These are phyloP conservation scores for Phytopythium cucurbitacearum DNA, from an alignment of 352 stramenopile genomes.

Conservation along the genomic window DNA sequence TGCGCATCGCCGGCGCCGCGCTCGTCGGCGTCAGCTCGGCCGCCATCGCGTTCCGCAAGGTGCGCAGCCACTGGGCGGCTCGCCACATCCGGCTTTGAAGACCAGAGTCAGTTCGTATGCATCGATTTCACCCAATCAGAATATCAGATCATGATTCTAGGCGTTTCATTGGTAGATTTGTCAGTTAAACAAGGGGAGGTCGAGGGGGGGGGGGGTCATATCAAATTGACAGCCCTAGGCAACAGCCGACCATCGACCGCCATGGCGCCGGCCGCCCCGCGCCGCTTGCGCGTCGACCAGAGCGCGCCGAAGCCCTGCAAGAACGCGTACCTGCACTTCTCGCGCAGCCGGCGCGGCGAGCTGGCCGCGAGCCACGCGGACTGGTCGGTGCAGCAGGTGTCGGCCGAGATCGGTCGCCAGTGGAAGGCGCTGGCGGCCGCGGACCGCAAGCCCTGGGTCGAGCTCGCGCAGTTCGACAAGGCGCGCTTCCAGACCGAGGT, in stretches of 20 bases:
- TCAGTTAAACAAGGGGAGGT: background rate
- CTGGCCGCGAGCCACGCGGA: slow-evolving; percentile 22
- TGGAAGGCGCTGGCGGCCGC: slow-evolving; percentile 41
- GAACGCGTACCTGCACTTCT: slow-evolving; percentile 56
- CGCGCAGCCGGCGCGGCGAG: slow-evolving; percentile 24
- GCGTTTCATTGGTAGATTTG: slow-evolving; percentile 1
- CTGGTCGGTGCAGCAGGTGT: slow-evolving; percentile 45
- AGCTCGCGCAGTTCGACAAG: slow-evolving; percentile 59
- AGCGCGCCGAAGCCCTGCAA: slow-evolving; percentile 17
- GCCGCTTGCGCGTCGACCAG: slow-evolving; percentile 1
- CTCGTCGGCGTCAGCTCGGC: slow-evolving; percentile 29
- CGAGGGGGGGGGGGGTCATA: background rate
- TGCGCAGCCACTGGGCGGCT: slow-evolving; percentile 24
- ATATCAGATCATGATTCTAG: background rate
- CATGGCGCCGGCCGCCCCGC: background rate
- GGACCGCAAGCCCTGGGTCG: slow-evolving; percentile 43
- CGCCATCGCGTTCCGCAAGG: slow-evolving; percentile 14
- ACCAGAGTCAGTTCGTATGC: background rate
- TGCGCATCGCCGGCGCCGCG: slow-evolving; percentile 34
- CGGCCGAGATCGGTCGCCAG: slow-evolving; percentile 39
- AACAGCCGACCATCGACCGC: slow-evolving; percentile 2
- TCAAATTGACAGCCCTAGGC: background rate
- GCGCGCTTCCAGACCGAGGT: slow-evolving; percentile 39
- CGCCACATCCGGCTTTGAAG: background rate
- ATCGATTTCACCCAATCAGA: background rate